Base-by-base conservation (phyloP, 2,329 filamentous ascomycete species). In the Fusarium euwallaceae region DNA sequence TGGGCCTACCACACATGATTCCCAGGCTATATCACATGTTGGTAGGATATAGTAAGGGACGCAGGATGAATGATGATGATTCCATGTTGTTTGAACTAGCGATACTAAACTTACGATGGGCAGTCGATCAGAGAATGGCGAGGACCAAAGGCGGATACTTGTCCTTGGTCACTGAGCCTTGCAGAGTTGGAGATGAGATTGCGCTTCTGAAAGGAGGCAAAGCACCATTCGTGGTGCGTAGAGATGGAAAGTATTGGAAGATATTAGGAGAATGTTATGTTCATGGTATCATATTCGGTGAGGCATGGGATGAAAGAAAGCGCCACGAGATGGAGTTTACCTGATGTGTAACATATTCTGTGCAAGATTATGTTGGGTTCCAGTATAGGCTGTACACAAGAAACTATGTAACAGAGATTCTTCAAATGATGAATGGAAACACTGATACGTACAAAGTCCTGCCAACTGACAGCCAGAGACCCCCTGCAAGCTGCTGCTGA, bases 221-320 rank as follows among this genome's bases (percentile, higher is more conserved):
- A 9, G 60, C 66, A 1, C 66, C 66, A 1, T 68, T 36, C 22
- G 62, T 68, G 6, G 6, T 68, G 5, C 27, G 53, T 1, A 60
- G 48, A n/a, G 20, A 14, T 2, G 20, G 66, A 0, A 12, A 60
- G 2, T 45, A 32, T 17, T 68, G 66, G 66, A 66, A 3, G 34
- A 66, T 68, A 17, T 3, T 68, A n/a, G 66, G 51, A 5, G 66
- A 68, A 7, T 66, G 66, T 1, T 66, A 68, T 17, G 66, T 66
- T 2, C 61, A 68, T 53, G 61, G 66, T 0, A 53, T 68, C 2
- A 68, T 66, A 61, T 66, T 55, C 14, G 61, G 61, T 0, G 61
- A 68, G 51, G 61, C 24, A 0, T 68, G 66, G 66, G 24, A n/a
- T 27, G 61, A 59, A 22, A 41, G 16, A 0, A 36, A 27, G 6